A percentile compares a stretch with the other conserved stretches of the same genome.
Evolutionary conservation across 495 filamentous ascomycete genomes (phyloP).

Genomic region (Staphylotrichum longicolle): DNA sequence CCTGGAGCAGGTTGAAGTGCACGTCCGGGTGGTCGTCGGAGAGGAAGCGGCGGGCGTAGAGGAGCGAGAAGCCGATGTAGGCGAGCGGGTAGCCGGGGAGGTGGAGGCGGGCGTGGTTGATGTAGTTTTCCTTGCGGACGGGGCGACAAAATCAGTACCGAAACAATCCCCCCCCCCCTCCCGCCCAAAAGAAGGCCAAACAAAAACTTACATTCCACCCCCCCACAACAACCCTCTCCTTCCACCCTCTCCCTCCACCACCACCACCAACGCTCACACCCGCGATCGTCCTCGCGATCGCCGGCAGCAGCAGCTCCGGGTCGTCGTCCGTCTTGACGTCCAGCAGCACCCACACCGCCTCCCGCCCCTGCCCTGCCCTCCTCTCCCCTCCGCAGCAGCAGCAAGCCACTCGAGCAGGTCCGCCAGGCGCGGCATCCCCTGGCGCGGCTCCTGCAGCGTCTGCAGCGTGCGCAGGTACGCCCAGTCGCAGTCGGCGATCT

Average conservation of each 20-base stretch:
- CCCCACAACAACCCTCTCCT: constrained; percentile 68
- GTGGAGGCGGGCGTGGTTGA: constrained; percentile 56
- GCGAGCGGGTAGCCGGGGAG: constrained; percentile 66
- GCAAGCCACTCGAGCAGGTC: constrained; percentile 74
- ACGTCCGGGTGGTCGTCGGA: constrained; percentile 50
- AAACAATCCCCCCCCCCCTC: neutral
- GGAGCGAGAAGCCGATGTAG: constrained; percentile 68
- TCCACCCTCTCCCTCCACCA: constrained; percentile 55
- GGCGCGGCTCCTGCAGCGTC: constrained; percentile 64
- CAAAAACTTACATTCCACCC: constrained; percentile 64
- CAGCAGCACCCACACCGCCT: constrained; percentile 73
- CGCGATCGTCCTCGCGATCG: constrained; percentile 60
- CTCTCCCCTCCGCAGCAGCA: no score
- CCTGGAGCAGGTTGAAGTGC: constrained; percentile 71
- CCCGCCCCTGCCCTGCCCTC: no score
- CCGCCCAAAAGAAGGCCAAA: neutral
- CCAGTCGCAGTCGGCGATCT: constrained; percentile 75
- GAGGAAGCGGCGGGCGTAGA: constrained; percentile 69
- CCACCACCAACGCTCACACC: constrained; percentile 35
- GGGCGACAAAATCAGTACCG: neutral
- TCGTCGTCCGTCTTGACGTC: constrained; percentile 87
- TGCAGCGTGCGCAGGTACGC: constrained; percentile 62
- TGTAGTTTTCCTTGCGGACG: constrained; percentile 50
- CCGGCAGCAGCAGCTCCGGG: constrained; percentile 62
- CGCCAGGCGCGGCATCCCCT: constrained; percentile 68